These are phyloP conservation scores for Raffaelea arxii DNA, from an alignment of 2,329 filamentous ascomycete species.

Conservation along the genomic window DNA sequence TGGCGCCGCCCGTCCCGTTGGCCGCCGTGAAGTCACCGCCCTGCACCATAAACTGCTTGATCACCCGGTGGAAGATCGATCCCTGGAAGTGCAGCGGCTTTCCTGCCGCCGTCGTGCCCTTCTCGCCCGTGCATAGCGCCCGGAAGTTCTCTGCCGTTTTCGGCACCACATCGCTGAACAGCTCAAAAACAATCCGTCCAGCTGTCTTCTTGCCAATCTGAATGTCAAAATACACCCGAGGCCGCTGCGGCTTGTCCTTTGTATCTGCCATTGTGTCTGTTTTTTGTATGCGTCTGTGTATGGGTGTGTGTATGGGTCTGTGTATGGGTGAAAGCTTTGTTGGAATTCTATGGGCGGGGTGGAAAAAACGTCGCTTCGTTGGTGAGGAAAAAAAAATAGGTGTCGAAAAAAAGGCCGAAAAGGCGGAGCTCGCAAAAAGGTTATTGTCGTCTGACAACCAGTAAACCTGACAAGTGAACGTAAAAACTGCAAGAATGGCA, in stretches of 20 bases:
- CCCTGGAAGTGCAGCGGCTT: constrained; percentile 91
- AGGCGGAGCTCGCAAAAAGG: not conserved
- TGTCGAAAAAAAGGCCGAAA: not conserved
- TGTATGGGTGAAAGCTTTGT: not conserved
- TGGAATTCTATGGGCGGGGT: not conserved
- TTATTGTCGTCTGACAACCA: no score
- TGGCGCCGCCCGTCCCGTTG: constrained; percentile 92
- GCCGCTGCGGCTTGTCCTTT: constrained; percentile 46
- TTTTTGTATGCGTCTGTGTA: no score
- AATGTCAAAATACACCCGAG: constrained; percentile 90
- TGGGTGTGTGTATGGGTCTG: no score
- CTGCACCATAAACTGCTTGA: constrained; percentile 98
- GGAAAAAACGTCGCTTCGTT: not conserved
- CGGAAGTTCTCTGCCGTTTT: constrained; percentile 98
- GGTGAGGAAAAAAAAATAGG: not conserved
- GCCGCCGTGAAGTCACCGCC: constrained; percentile 93
- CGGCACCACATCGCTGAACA: constrained; percentile 68
- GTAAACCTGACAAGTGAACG: no score
- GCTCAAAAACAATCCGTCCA: constrained; percentile 79
- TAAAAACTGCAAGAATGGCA: no score
- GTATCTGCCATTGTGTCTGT: constrained; percentile 29
- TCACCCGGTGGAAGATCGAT: constrained; percentile 87
- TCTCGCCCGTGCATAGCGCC: constrained; percentile 87
- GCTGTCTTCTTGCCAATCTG: constrained; percentile 62
- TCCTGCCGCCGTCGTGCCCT: constrained; percentile 70